A percentile compares a stretch with the other conserved stretches of the same genome.
phyloP scores from a whole-genome alignment of 2,329 filamentous ascomycete genomes.

The Cladosporium sp. region DNA sequence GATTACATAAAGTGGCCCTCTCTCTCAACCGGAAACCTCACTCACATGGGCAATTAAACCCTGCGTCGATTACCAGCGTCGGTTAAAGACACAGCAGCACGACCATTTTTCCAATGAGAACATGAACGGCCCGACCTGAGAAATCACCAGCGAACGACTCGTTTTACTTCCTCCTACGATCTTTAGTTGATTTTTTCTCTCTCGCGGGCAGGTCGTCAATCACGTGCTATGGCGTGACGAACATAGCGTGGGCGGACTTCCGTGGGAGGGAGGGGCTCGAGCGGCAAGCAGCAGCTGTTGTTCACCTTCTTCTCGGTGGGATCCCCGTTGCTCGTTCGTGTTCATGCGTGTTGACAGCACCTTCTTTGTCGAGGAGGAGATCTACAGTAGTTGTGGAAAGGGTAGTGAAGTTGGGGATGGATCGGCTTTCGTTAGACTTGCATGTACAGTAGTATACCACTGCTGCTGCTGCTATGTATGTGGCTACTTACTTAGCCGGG shows the following conservation, averaged over 20 bases:
- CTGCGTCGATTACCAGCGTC: not conserved
- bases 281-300: no score
- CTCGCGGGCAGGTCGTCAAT: not conserved
- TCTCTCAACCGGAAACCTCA: not conserved
- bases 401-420: not conserved
- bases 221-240: conserved; percentile 18
- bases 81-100: not conserved
- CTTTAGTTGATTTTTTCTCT: not conserved
- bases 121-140: not conserved
- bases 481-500: not conserved
- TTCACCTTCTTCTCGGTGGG: not conserved
- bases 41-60: not conserved
- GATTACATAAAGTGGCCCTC: not conserved
- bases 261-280: not conserved
- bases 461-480: not conserved
- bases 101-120: not conserved
- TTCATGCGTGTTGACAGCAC: not conserved
- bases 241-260: not conserved
- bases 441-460: not conserved
- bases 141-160: not conserved
- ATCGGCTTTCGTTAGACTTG: not conserved
- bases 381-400: not conserved
- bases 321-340: not conserved
- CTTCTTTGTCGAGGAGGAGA: not conserved
- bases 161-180: not conserved